Base-by-base conservation (phyloP, 345 rosid species). In the Salix purpurea region DNA sequence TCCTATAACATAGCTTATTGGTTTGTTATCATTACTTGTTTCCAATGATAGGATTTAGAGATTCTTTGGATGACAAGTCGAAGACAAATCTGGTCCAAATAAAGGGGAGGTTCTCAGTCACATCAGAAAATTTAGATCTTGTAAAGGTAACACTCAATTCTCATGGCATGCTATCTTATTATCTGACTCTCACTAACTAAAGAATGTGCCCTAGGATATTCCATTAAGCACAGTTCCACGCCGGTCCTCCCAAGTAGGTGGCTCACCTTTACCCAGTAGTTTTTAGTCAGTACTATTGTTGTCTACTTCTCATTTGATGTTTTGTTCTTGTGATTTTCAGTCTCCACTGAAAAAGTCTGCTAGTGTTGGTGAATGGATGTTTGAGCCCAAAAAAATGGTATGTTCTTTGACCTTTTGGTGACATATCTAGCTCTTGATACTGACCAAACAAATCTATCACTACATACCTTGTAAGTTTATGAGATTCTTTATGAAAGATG, bases 271-370 rank as follows among this genome's bases (percentile, higher is more conserved):
- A 26, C 64, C 72, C 74, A 36, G 40, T 39, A 36, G 26, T 62
- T 68, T 66, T 52, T 79, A 74, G 69, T 61, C 67, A 60, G 62
- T 24, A 26, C 76, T 28, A 54, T 19, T 71, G 62, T 42, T 64
- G 23, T 39, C 75, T 58, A 70, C 21, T 69, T 73, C 86, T 78
- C 65, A 74, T 72, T 77, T 62, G 68, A 71, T 73, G 65, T 56
- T 52, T 56, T 81, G n/a, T 69, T 80, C 70, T 73, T 71, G 32
- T 80, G 60, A 77, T 80, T 80, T 82, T 71, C 88, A 96, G 98
- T 90, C 99, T n/a, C 88, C 97, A 64, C 84, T 96, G 75, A 88
- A 91, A 83, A 96, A 94, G 82, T 93, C 99, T 83, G 99, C 99
- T 26, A 94, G 99, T 26, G 97, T 92, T 3, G 98, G 97, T 74